Evolutionary conservation across 2,329 filamentous ascomycete species (phyloP).

Genomic region (Lasiodiplodia hormozganensis): DNA sequence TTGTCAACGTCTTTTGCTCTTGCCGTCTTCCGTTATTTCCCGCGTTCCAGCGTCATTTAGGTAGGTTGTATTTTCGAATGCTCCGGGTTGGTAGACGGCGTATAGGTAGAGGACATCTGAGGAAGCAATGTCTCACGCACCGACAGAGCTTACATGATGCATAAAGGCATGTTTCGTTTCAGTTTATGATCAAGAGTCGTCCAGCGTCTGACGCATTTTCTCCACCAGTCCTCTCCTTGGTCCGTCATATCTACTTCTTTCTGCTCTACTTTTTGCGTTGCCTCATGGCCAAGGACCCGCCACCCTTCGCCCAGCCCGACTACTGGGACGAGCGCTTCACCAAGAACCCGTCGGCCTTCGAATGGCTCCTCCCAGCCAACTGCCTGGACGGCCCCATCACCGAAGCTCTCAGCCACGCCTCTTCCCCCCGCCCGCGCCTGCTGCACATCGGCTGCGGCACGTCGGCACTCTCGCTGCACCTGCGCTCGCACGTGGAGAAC

Average conservation of each 20-base stretch:
- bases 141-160: neutral
- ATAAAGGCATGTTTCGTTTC: conserved; percentile 22
- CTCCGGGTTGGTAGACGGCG: neutral
- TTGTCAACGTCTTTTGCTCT: neutral
- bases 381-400: conserved; percentile 40
- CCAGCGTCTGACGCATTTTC: conserved; percentile 2
- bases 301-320: conserved; percentile 42
- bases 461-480: conserved; percentile 45
- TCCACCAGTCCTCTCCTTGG: conserved; percentile 4
- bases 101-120: neutral
- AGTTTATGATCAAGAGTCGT: neutral
- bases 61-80: conserved; percentile 1
- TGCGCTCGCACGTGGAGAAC: conserved; percentile 41
- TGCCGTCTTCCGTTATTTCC: neutral
- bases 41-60: neutral
- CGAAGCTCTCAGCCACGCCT: conserved; percentile 34
- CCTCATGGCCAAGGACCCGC: conserved; percentile 37
- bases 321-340: conserved; percentile 50
- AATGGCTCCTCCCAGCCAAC: conserved; percentile 46
- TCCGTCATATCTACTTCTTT: conserved; percentile 5
- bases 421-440: conserved; percentile 34
- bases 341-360: conserved; percentile 43
- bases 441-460: conserved; percentile 51
- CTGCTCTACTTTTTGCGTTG: neutral
- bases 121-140: neutral